Evolutionary conservation across 148 eudicot genomes (phyloP).

Genomic region (Linanthus parryae): DNA sequence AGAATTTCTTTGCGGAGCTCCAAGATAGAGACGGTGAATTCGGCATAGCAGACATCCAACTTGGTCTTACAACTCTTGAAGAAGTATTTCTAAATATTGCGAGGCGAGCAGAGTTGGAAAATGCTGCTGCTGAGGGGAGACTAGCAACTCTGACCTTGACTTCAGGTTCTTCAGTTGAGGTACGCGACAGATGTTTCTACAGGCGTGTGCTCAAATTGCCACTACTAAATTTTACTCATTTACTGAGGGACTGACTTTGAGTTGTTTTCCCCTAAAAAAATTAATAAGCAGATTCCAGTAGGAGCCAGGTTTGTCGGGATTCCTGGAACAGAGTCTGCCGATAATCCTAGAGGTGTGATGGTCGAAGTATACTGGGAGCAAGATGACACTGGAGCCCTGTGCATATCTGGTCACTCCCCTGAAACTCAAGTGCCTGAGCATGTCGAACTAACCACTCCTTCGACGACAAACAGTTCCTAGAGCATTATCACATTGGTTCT

Average conservation of each 20-base stretch:
- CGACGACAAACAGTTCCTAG: too few species aligned
- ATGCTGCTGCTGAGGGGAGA: conserved; percentile 65
- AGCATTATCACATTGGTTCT: too few species aligned
- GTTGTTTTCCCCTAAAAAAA: too few species aligned
- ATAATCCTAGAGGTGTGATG: conserved; percentile 63
- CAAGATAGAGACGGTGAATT: conserved; percentile 66
- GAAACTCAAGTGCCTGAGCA: conserved; percentile 54
- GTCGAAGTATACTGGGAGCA: conserved; percentile 76
- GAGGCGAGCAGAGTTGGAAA: conserved; percentile 74
- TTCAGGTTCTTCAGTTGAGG: conserved; percentile 55
- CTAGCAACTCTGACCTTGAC: conserved; percentile 50
- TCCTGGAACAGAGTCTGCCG: conserved; percentile 61
- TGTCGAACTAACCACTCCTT: conserved; percentile 25
- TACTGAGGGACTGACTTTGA: too few species aligned
- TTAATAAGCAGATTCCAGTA: conserved; percentile 47
- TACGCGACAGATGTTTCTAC: too few species aligned
- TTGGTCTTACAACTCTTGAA: conserved; percentile 87
- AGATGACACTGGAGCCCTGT: conserved; percentile 71
- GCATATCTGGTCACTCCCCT: conserved; percentile 60
- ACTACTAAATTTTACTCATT: too few species aligned
- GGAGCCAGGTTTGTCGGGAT: conserved; percentile 63
- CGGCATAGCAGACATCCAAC: conserved; percentile 73
- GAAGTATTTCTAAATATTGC: conserved; percentile 87
- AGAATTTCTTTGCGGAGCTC: conserved; percentile 69
- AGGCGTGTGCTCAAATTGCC: too few species aligned